Percentiles rank a stretch among this genome's conserved stretches.
phyloP scores from a whole-genome alignment of 805 yeast species.

The Candida takata region DNA sequence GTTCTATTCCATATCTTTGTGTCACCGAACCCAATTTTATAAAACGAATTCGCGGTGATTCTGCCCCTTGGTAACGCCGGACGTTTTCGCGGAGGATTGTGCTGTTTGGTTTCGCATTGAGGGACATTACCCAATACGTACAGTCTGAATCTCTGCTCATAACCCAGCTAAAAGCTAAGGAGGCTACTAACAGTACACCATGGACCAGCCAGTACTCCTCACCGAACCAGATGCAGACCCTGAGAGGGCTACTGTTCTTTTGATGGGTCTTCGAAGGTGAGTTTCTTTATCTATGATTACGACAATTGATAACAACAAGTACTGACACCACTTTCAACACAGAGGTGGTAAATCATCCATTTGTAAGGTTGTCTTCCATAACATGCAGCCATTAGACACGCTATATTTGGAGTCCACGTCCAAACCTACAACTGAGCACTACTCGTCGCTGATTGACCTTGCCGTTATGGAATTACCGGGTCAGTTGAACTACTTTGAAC shows the following conservation, averaged over 20 bases:
- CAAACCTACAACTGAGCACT: slow-evolving; percentile 79
- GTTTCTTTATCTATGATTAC: too few relatives aligned
- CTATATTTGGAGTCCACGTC: slow-evolving; percentile 85
- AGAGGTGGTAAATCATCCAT: slow-evolving; percentile 89
- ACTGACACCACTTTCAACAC: too few relatives aligned
- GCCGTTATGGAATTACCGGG: slow-evolving; percentile 95
- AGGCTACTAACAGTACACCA: background rate
- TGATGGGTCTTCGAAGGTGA: slow-evolving; percentile 78
- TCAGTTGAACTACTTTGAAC: slow-evolving; percentile 83
- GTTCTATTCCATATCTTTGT: too few relatives aligned
- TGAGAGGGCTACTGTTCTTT: slow-evolving; percentile 65
- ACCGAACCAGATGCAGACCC: slow-evolving; percentile 37
- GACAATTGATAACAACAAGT: too few relatives aligned
- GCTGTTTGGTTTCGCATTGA: too few relatives aligned
- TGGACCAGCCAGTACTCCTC: slow-evolving; percentile 8
- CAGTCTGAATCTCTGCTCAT: too few relatives aligned
- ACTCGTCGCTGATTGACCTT: slow-evolving; percentile 76
- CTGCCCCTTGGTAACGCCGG: too few relatives aligned
- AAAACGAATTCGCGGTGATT: too few relatives aligned
- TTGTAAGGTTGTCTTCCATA: slow-evolving; percentile 91
- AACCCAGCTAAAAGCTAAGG: too few relatives aligned
- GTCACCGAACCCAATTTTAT: too few relatives aligned
- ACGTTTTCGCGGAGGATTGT: too few relatives aligned
- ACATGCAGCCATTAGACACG: slow-evolving; percentile 94
- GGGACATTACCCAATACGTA: too few relatives aligned